Base-by-base conservation (phyloP, 352 stramenopile species). In the Pelagophyceae sp. region DNA sequence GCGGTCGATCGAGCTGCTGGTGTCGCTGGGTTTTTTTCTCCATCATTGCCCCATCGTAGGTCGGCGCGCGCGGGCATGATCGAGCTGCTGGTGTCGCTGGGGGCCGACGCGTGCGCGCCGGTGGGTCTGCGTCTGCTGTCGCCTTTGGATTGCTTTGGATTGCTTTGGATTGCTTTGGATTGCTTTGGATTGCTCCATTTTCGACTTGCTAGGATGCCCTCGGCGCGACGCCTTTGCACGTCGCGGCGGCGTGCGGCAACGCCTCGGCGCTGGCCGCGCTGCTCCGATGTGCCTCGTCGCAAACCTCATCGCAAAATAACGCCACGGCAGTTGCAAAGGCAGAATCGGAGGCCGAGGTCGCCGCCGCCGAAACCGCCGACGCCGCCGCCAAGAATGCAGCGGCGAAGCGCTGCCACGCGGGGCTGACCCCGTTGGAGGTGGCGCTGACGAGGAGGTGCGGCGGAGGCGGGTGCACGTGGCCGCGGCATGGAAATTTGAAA, bases 211-310 rank as follows among this genome's bases (percentile, higher is more conserved):
- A n/a, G n/a, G 61, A 71, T 31, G 61, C 61, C n/a, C 17, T 71
- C 61, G 61, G 61, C 3, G 61, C 61, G 29, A 71, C 61, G 25
- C 61, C 61, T 35, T 25, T 71, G 1, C 61, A 71, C 33, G 31
- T 71, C 29, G 61, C 61, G 3, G 61, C 61, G 61, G 61, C 61
- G 29, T 71, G 61, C 61, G 61, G 61, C 61, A 71, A 71, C 61
- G n/a, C 31, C 15, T 71, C 61, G 3, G 61, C 61, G n/a, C 61
- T 71, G 3, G 61, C 61, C 3, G 61, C 61, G 3, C 33, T 71
- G 3, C 6, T 71, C 29, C 61, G 61, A 17, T 71, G 29, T 31
- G 61, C 61, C 29, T 40, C 61, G 5, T 35, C 45, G 45, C 45
- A 54, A 54, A 23, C 45, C 11, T 23, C 45, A 54, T 23, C 45